Base-by-base conservation (phyloP, 202 grass and related monocot species). In the Cymbopogon flexuosus region DNA sequence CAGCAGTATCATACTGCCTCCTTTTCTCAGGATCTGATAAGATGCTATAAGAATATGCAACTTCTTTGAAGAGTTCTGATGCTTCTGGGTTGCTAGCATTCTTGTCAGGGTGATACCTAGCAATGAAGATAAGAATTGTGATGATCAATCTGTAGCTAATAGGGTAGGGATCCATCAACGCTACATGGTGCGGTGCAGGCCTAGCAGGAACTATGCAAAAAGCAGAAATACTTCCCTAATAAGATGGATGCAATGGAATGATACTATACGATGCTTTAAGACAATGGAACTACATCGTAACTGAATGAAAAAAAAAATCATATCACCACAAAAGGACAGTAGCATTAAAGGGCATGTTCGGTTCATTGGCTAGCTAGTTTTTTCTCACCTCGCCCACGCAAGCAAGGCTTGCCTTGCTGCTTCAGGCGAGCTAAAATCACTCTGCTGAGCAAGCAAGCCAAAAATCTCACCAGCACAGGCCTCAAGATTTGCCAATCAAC, bases 11-110 rank as follows among this genome's bases (percentile, higher is more conserved):
- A 69, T 89, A 98, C 70, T 95, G 96, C 81, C 96, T 94, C 76
- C 88, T 87, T 88, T 98, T 98, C 75, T 98, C 96, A 68, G 90
- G 96, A 79, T 98, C 96, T 62, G 96, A 98, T 79, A 98, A 86
- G 77, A 98, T 98, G 83, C 92, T 93, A 82, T 98, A 98, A 43
- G 96, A 98, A 93, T 95, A 98, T 78, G 96, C 96, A 77, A 98
- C 95, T 88, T 98, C 95, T 89, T 98, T 98, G 81, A 98, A 98
- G 76, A 95, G 95, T 56, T 98, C 95, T 54, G 95, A 98, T 3
- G 95, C 88, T 86, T 98, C 95, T 79, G 95, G 92, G 74, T 98
- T 95, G 85, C 95, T 98, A 65, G 74, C 90, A 73, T 98, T 98
- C 75, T 98, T 98, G 51, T 98, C 95, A n/a, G 95, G 95, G 75